Evolutionary conservation across 2,329 filamentous ascomycete species (phyloP).

Genomic region (Cladorrhinum sp.): DNA sequence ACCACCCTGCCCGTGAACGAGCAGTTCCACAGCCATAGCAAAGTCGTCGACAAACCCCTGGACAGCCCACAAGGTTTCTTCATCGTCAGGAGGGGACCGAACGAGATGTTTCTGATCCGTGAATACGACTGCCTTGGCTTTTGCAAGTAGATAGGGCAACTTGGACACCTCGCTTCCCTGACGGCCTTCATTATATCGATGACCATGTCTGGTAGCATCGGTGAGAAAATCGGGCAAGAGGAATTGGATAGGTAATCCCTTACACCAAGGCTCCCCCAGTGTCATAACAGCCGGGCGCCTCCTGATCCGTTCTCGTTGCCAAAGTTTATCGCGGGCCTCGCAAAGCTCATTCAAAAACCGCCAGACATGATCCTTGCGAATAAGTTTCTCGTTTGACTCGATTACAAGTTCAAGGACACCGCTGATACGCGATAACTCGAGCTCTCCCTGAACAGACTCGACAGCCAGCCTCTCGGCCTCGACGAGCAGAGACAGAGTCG

Average conservation of each 20-base stretch:
- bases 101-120: conserved; percentile 9
- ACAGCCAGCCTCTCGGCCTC: conserved; percentile 25
- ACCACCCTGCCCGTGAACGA: conserved; percentile 12
- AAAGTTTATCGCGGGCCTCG: conserved; percentile 24
- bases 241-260: conserved; percentile 5
- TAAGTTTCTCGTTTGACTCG: not conserved
- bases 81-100: conserved; percentile 15
- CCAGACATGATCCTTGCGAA: not conserved
- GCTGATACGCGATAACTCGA: not conserved
- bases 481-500: conserved; percentile 31
- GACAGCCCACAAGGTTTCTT: conserved; percentile 18
- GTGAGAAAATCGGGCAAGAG: not conserved
- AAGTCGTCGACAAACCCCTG: conserved; percentile 25
- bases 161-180: conserved; percentile 11
- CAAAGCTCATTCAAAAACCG: conserved; percentile 25
- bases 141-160: conserved; percentile 24
- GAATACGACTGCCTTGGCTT: conserved; percentile 25
- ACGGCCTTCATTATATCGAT: not conserved
- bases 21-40: conserved; percentile 22
- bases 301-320: not conserved
- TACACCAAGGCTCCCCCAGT: conserved; percentile 7
- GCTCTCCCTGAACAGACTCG: conserved; percentile 7
- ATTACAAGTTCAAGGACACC: not conserved
- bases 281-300: conserved; percentile 5
- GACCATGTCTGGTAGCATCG: not conserved